Percentiles rank a stretch among this genome's conserved stretches.
Evolutionary conservation across 1,284 basidiomycete species (phyloP).

Genomic region (Psilocybe mexicana): DNA sequence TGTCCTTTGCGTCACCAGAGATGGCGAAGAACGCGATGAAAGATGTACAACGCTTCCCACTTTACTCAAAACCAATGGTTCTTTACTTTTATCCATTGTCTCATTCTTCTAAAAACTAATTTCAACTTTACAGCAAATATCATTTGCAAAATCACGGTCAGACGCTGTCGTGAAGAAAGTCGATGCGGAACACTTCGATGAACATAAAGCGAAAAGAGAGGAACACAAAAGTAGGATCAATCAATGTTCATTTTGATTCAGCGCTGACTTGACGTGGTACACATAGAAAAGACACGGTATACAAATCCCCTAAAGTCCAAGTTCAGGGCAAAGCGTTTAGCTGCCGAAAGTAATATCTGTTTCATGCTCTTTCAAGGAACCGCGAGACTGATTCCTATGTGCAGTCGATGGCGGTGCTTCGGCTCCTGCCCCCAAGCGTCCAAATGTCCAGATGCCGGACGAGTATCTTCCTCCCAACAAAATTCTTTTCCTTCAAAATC

Average conservation of each 20-base stretch:
- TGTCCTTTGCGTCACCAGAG: slow-evolving; percentile 84
- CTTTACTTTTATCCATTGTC: slow-evolving; percentile 20
- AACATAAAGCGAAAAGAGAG: slow-evolving; percentile 72
- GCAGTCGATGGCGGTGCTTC: slow-evolving; percentile 72
- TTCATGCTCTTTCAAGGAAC: background rate
- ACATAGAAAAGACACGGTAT: slow-evolving; percentile 73
- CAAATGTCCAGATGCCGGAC: slow-evolving; percentile 95
- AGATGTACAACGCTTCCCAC: slow-evolving; percentile 91
- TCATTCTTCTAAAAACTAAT: slow-evolving; percentile 8
- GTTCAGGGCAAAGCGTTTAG: slow-evolving; percentile 76
- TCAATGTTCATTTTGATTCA: background rate
- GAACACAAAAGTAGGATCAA: slow-evolving; percentile 77
- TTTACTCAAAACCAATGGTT: slow-evolving; percentile 97
- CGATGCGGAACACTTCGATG: slow-evolving; percentile 66
- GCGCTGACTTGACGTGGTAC: slow-evolving; percentile 5
- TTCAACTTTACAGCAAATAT: slow-evolving; percentile 72
- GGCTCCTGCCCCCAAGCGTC: slow-evolving; percentile 67
- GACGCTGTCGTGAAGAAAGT: slow-evolving; percentile 85
- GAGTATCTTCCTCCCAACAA: slow-evolving; percentile 99
- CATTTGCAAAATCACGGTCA: slow-evolving; percentile 86
- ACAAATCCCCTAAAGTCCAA: slow-evolving; percentile 88
- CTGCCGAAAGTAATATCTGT: slow-evolving; percentile 62
- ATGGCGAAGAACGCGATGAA: slow-evolving; percentile 85
- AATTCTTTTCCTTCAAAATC: slow-evolving; percentile 96
- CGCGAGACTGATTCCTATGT: slow-evolving; percentile 10